Evolutionary conservation across 768 basidiomycete genomes (phyloP).

Genomic region (Mycena alexandri): DNA sequence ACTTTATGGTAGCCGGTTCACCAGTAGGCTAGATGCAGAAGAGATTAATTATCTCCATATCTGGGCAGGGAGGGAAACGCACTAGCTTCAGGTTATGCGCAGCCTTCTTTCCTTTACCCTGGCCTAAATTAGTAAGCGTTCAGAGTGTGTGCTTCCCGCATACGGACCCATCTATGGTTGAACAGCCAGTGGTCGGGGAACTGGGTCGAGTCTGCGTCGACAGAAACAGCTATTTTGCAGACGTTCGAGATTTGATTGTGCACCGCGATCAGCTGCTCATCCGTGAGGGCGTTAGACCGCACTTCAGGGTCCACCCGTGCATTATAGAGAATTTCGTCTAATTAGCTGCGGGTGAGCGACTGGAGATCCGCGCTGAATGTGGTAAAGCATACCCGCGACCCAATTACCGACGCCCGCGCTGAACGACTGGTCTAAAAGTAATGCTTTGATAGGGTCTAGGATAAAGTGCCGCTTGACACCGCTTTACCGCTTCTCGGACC

Average conservation of each 20-base stretch:
- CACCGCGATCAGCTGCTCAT: conserved; percentile 61
- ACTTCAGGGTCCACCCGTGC: conserved; percentile 80
- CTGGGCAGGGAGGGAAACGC: conserved; percentile 23
- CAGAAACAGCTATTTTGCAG: conserved; percentile 71
- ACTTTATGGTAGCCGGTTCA: conserved; percentile 77
- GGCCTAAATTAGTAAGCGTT: conserved; percentile 35
- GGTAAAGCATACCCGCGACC: conserved; percentile 70
- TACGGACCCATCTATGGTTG: conserved; percentile 73
- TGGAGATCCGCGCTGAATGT: conserved; percentile 23
- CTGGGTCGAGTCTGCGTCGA: conserved; percentile 74
- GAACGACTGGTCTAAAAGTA: conserved; percentile 85
- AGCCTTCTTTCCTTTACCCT: conserved; percentile 73
- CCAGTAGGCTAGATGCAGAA: conserved; percentile 69
- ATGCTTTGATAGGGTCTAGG: conserved; percentile 80
- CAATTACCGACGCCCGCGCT: conserved; percentile 88
- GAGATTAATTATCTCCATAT: conserved; percentile 17
- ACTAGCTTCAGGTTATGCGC: conserved; percentile 64
- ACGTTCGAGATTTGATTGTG: conserved; percentile 68
- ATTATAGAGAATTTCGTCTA: conserved; percentile 83
- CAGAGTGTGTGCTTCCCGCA: not conserved
- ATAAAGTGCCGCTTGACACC: too few species aligned
- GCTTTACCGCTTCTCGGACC: too few species aligned
- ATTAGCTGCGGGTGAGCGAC: not conserved
- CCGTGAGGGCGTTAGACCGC: conserved; percentile 66
- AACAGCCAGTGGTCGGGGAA: conserved; percentile 81